These are phyloP conservation scores for Prillingera fragicola DNA, from an alignment of 1,284 basidiomycete genomes.

Conservation along the genomic window DNA sequence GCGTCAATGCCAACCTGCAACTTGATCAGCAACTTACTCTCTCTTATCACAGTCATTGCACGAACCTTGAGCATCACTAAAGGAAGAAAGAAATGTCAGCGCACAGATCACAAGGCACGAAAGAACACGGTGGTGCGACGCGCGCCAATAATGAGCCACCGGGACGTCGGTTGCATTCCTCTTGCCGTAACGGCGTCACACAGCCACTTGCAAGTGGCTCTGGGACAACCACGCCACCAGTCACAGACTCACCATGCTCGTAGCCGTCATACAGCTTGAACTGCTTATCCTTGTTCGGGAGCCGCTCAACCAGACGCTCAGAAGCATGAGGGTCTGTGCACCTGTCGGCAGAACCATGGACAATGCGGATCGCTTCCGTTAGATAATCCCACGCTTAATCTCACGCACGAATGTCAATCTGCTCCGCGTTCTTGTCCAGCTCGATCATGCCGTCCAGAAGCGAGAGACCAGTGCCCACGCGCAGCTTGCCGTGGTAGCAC, in stretches of 20 bases:
- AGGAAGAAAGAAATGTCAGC: no score
- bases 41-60: not conserved
- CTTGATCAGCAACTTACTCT: slow-evolving; percentile 17
- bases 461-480: slow-evolving; percentile 51
- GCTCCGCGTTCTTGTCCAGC: slow-evolving; percentile 39
- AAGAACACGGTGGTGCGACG: no score
- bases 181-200: no score
- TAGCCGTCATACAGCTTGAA: slow-evolving; percentile 51
- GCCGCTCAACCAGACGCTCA: slow-evolving; percentile 44
- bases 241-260: slow-evolving; percentile 50
- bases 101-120: no score
- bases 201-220: not conserved
- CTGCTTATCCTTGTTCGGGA: slow-evolving; percentile 47
- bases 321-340: slow-evolving; percentile 50
- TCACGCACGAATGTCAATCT: slow-evolving; percentile 42
- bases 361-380: slow-evolving; percentile 47
- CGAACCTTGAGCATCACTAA: slow-evolving; percentile 44
- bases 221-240: not conserved
- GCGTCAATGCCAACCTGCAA: slow-evolving; percentile 44
- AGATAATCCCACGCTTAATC: not conserved
- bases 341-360: slow-evolving; percentile 51
- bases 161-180: no score
- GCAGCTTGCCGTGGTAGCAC: slow-evolving; percentile 51
- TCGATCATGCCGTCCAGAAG: slow-evolving; percentile 49
- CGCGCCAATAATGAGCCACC: no score